Conservation (phyloP, 2,329 filamentous ascomycete genomes). For the Diaporthe australafricana region DNA sequence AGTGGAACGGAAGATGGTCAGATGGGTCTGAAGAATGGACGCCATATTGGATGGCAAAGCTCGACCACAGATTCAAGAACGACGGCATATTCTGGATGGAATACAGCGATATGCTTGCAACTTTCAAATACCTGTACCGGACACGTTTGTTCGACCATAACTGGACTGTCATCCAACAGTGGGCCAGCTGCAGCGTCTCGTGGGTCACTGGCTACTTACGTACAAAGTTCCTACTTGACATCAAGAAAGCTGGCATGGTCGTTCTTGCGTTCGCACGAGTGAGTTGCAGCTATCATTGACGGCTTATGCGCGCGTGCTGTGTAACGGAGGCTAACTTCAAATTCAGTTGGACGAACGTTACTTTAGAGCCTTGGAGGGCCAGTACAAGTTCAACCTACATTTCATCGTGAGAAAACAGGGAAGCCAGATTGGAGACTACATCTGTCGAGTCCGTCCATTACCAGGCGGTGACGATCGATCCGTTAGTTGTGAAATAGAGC, state of each 20-base stretch:
- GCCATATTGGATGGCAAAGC: constrained; percentile 74
- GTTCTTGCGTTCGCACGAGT: constrained; percentile 57
- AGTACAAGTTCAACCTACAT: constrained; percentile 56
- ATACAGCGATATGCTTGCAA: constrained; percentile 57
- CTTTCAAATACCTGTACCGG: constrained; percentile 57
- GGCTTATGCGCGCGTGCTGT: not conserved
- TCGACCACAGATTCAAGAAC: constrained; percentile 75
- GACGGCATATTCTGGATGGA: constrained; percentile 69
- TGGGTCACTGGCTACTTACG: constrained; percentile 59
- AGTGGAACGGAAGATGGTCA: constrained; percentile 80
- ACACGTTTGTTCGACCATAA: constrained; percentile 59
- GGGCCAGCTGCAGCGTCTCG: constrained; percentile 55
- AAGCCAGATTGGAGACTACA: constrained; percentile 44
- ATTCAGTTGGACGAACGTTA: constrained; percentile 57
- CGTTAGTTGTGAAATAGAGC: constrained; percentile 77
- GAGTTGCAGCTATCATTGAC: not conserved
- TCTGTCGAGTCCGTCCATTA: constrained; percentile 49
- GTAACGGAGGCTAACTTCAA: not conserved
- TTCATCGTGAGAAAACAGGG: constrained; percentile 54
- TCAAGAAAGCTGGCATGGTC: constrained; percentile 54
- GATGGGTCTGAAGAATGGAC: constrained; percentile 82
- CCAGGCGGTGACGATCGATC: constrained; percentile 65
- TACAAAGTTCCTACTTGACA: constrained; percentile 56
- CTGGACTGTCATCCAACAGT: constrained; percentile 59
- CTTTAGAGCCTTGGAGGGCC: constrained; percentile 57